Base-by-base conservation (phyloP, 2,329 filamentous ascomycete genomes). In the Fusarium armeniacum region DNA sequence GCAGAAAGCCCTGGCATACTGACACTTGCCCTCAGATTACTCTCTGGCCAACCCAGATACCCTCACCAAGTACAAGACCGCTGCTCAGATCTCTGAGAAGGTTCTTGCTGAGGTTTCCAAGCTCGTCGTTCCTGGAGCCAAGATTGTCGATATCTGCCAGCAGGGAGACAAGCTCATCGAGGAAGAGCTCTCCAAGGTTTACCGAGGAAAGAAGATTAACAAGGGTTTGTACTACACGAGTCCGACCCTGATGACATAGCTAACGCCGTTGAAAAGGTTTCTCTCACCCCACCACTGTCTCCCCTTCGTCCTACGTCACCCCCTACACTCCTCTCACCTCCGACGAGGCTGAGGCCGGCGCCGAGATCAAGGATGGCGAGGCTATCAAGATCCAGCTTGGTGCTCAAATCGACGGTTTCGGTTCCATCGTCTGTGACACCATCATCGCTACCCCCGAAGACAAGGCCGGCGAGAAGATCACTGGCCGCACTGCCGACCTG, bases 31-130 rank as follows among this genome's bases (percentile, higher is more conserved):
- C 20, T 1, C 75, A 97, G 93, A 97, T 81, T 94, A 97, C 85
- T 88, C 92, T 74, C 89, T 98, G 81, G 93, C 90, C 82, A 96
- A 97, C 86, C 93, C 93, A 67, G 93, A 97, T 81, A 98, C 94
- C 77, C 88, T 99, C 76, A 98, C 96, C 84, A 99, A 98, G 88
- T 98, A 98, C 89, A 98, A 97, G 90, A 94, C 92, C 73, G 96
- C 96, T 61, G 95, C 93, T 70, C 87, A 92, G 80, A 98, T 99
- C 83, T 96, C 95, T 53, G 93, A 98, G 82, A 97, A 95, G 85
- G 95, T 97, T 75, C 89, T 99, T 74, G 93, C 94, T 76, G 91
- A 91, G 75, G 95, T 99, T 72, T 84, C 87, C 64, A 85, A 87
- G 80, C 85, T 90, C 69, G 89, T 93, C 79, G 86, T 92, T 66